These are phyloP conservation scores for Glonium stellatum DNA, from an alignment of 495 filamentous ascomycete species.

Conservation along the genomic window DNA sequence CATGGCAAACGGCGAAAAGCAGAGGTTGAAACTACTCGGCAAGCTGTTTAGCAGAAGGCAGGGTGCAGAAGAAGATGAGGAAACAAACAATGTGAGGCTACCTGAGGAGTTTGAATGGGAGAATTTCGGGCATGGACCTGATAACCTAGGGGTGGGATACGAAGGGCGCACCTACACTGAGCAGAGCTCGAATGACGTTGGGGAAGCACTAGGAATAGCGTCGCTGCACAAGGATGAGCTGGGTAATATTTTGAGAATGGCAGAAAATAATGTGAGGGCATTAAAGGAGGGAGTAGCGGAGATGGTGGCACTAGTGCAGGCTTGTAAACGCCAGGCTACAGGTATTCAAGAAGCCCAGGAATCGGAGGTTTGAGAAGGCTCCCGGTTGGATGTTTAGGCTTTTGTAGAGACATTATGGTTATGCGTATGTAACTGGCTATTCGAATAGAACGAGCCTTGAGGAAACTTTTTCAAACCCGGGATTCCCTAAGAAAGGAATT, in stretches of 20 bases:
- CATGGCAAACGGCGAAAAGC: background rate
- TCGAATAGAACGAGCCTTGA: too few species aligned
- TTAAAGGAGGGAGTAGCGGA: slow-evolving; percentile 12
- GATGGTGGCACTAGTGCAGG: slow-evolving; percentile 5
- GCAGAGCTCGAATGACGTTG: background rate
- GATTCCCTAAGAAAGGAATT: too few species aligned
- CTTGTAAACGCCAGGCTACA: background rate
- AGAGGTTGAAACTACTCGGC: background rate
- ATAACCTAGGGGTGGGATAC: background rate
- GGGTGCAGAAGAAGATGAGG: background rate
- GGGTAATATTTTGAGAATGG: slow-evolving; percentile 14
- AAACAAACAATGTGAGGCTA: background rate
- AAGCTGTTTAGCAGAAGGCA: background rate
- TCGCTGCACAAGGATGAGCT: slow-evolving; percentile 19
- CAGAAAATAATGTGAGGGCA: slow-evolving; percentile 11
- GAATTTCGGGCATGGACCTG: slow-evolving; percentile 1
- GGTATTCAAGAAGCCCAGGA: slow-evolving; percentile 73
- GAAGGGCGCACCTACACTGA: background rate
- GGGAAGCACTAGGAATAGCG: background rate
- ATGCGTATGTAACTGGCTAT: too few species aligned
- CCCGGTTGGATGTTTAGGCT: too few species aligned
- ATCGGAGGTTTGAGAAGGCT: slow-evolving; percentile 41
- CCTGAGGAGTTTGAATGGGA: background rate
- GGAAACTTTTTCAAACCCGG: too few species aligned
- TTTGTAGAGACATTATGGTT: too few species aligned